A percentile compares a stretch with the other conserved stretches of the same genome.
These are phyloP conservation scores for Flaveria linearis DNA, from an alignment of 129 eudicot species.

Conservation along the genomic window DNA sequence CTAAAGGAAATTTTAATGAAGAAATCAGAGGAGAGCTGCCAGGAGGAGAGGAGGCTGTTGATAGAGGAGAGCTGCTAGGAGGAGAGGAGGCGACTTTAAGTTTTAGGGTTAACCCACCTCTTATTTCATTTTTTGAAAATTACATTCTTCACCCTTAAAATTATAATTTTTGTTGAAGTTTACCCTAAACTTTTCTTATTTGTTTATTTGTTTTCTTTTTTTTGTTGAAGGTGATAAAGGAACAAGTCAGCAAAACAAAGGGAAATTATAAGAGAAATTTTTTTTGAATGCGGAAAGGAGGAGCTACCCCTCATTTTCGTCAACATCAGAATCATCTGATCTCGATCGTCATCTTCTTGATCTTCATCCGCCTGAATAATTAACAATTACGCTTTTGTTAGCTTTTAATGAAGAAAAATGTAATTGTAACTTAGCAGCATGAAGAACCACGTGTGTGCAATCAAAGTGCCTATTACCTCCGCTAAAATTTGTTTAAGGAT, in stretches of 20 bases:
- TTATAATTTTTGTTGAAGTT: too few relatives aligned
- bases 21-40: too few relatives aligned
- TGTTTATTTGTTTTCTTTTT: too few relatives aligned
- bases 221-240: background rate
- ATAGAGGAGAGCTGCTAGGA: too few relatives aligned
- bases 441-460: background rate
- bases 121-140: too few relatives aligned
- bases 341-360: conserved; percentile 68
- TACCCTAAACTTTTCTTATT: too few relatives aligned
- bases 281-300: background rate
- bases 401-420: conserved; percentile 5
- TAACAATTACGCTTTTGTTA: conserved; percentile 11
- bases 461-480: background rate
- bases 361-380: conserved; percentile 73
- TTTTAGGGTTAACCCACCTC: too few relatives aligned
- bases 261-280: background rate
- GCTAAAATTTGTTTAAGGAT: background rate
- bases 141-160: too few relatives aligned
- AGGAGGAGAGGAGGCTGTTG: too few relatives aligned
- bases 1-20: too few relatives aligned
- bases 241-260: background rate
- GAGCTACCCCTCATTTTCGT: conserved; percentile 53
- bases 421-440: conserved; percentile 1
- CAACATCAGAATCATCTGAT: conserved; percentile 68
- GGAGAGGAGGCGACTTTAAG: too few relatives aligned